These are phyloP conservation scores for Coemansia javaensis DNA, from an alignment of 192 early-diverging fungal species.

Conservation along the genomic window DNA sequence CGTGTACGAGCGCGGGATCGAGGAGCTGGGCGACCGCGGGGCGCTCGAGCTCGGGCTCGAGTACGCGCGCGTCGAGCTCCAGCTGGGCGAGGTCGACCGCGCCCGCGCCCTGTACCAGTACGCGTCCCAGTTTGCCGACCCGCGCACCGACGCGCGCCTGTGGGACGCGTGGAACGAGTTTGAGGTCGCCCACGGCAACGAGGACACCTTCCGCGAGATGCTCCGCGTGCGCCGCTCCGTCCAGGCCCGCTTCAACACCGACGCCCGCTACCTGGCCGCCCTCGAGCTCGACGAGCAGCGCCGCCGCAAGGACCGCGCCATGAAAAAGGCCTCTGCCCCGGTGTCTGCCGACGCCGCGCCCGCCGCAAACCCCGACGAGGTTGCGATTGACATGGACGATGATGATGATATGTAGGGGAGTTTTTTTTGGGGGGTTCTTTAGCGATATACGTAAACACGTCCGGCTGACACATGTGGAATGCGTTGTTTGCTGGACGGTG, in stretches of 20 bases:
- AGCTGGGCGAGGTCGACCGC: conserved; percentile 91
- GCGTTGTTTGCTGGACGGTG: too few species aligned
- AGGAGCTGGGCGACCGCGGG: conserved; percentile 73
- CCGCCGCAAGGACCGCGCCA: not conserved
- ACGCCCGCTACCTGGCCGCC: conserved; percentile 60
- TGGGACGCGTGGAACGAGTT: conserved; percentile 96
- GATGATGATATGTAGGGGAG: conserved; percentile 25
- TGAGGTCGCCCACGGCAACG: conserved; percentile 95
- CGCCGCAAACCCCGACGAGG: conserved; percentile 16
- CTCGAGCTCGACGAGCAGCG: conserved; percentile 7
- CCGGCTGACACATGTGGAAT: too few species aligned
- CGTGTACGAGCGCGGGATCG: conserved; percentile 91
- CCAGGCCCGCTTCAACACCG: conserved; percentile 78
- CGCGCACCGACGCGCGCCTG: conserved; percentile 66
- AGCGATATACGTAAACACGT: not conserved
- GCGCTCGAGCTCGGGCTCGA: conserved; percentile 73
- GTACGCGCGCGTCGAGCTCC: conserved; percentile 83
- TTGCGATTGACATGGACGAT: conserved; percentile 28
- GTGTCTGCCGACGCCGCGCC: not conserved
- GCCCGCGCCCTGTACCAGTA: conserved; percentile 85
- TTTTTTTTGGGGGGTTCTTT: too few species aligned
- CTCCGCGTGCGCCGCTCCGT: conserved; percentile 87
- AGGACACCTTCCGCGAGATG: conserved; percentile 98
- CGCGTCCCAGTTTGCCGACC: conserved; percentile 83
- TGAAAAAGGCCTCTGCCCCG: not conserved